Conservation (phyloP, 75 land plant genomes). For the Chamaecyparis obtusa region DNA sequence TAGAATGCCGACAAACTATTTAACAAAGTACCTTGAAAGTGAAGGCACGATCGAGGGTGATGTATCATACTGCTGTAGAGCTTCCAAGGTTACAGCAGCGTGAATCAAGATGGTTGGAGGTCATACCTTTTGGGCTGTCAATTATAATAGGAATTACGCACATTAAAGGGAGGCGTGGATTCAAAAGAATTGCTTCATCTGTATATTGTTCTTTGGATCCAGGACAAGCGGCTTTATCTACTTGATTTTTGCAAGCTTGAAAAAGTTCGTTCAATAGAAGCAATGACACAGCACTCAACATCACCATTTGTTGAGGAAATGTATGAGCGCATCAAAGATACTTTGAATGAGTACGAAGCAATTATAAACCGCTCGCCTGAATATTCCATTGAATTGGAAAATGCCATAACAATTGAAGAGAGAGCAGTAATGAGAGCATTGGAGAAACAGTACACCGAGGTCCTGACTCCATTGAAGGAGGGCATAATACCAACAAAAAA, state of each 20-base stretch:
- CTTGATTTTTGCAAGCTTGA: constrained; percentile 92
- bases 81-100: no score
- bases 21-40: no score
- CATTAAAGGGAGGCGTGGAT: constrained; percentile 83
- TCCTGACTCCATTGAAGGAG: constrained; percentile 82
- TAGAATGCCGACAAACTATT: no score
- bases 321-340: constrained; percentile 77
- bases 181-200: constrained; percentile 72
- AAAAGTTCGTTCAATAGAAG: constrained; percentile 73
- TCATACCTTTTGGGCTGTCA: no score
- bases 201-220: constrained; percentile 87
- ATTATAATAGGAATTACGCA: no score
- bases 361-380: constrained; percentile 93
- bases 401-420: constrained; percentile 76
- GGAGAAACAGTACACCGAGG: constrained; percentile 86
- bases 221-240: constrained; percentile 75
- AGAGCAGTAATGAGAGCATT: constrained; percentile 72
- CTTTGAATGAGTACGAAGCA: constrained; percentile 70
- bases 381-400: constrained; percentile 77
- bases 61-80: no score
- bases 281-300: constrained; percentile 62
- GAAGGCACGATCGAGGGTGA: no score
- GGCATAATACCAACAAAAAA: constrained; percentile 78
- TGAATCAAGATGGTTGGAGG: no score
- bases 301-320: constrained; percentile 90